These are phyloP conservation scores for Mantamonas sphyraenae DNA, from an alignment of 78 protist genomes.

Conservation along the genomic window DNA sequence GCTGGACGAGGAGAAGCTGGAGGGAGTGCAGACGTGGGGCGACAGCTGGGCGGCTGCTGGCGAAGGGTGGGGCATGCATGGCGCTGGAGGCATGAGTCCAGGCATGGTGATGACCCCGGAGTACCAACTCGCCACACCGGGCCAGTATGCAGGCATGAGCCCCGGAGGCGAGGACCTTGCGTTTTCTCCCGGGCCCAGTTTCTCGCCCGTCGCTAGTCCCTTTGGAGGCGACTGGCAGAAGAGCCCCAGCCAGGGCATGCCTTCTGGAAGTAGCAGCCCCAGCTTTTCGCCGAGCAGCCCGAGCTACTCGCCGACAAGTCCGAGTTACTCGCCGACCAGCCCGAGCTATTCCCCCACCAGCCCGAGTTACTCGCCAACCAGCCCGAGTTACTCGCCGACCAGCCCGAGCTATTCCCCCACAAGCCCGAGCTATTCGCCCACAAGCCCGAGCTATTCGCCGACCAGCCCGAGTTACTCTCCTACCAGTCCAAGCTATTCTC, in stretches of 20 bases:
- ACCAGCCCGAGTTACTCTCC: constrained; percentile 62
- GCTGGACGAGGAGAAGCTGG: constrained; percentile 62
- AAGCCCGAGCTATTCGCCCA: constrained; percentile 36
- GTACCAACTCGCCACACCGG: neutral
- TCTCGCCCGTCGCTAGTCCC: neutral
- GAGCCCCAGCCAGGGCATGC: neutral
- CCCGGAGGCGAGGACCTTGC: neutral
- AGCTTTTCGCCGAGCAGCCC: constrained; percentile 34
- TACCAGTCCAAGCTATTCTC: constrained; percentile 41
- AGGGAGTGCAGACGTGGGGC: constrained; percentile 16
- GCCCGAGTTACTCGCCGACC: constrained; percentile 73
- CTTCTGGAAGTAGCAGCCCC: neutral
- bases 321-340: constrained; percentile 32
- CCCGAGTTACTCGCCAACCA: constrained; percentile 58
- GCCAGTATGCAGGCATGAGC: neutral
- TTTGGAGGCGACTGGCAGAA: neutral
- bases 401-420: constrained; percentile 63
- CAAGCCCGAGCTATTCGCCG: constrained; percentile 60
- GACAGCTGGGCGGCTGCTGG: neutral
- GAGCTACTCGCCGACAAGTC: constrained; percentile 18
- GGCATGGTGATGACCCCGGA: neutral
- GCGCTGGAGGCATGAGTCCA: neutral
- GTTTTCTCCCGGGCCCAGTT: neutral
- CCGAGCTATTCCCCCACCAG: constrained; percentile 36
- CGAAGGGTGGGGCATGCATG: neutral